These are phyloP conservation scores for Coniochaeta sp. DNA, from an alignment of 2,329 filamentous ascomycete genomes.

Conservation along the genomic window DNA sequence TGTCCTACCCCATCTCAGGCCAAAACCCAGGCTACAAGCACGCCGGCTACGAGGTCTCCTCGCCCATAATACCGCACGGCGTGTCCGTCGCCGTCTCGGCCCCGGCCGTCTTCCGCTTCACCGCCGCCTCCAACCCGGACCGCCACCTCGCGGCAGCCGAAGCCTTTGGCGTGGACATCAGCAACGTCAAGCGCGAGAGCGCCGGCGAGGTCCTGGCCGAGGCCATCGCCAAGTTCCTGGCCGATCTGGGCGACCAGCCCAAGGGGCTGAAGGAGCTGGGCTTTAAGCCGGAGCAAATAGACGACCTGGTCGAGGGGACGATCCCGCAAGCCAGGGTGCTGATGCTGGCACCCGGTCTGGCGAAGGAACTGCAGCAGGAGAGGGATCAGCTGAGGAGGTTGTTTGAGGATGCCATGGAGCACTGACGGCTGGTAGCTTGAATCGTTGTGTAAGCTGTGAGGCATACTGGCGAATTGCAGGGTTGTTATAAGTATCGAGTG, in stretches of 20 bases:
- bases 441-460: too few species aligned
- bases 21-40: constrained; percentile 92
- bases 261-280: constrained; percentile 76
- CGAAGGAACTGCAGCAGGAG: constrained; percentile 60
- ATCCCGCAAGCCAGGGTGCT: constrained; percentile 86
- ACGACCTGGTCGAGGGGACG: constrained; percentile 84
- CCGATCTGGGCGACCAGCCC: constrained; percentile 82
- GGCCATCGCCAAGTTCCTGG: constrained; percentile 73
- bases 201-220: constrained; percentile 85
- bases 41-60: constrained; percentile 69
- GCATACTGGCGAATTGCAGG: too few species aligned
- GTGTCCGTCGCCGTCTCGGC: constrained; percentile 92
- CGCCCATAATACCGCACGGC: constrained; percentile 86
- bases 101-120: constrained; percentile 91
- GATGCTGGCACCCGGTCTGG: constrained; percentile 80
- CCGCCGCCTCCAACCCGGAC: constrained; percentile 82
- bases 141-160: constrained; percentile 86
- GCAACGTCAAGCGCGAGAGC: constrained; percentile 78
- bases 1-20: constrained; percentile 95
- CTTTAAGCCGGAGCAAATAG: constrained; percentile 68
- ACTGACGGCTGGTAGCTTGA: constrained; percentile 15
- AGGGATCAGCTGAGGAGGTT: constrained; percentile 62
- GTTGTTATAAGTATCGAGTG: too few species aligned
- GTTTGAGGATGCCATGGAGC: constrained; percentile 53
- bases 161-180: constrained; percentile 82